phyloP scores from a whole-genome alignment of 805 yeast genomes.

The Candida palmyrensis region DNA sequence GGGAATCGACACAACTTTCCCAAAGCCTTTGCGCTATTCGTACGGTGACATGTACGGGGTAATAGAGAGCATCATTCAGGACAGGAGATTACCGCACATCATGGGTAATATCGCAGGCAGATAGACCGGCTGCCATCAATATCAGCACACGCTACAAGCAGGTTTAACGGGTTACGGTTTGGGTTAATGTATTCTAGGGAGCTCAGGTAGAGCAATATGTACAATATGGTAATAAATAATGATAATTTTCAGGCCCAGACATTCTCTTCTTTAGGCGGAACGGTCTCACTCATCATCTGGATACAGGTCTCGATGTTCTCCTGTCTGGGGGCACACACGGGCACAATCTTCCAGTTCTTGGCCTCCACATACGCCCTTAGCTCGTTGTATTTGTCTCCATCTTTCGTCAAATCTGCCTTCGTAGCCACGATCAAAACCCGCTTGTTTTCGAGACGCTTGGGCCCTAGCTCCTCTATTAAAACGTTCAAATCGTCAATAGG shows the following conservation, averaged over 20 bases:
- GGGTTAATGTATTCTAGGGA: too few relatives aligned
- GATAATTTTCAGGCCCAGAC: too few relatives aligned
- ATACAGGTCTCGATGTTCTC: conserved; percentile 73
- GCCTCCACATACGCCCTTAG: conserved; percentile 42
- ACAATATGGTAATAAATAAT: too few relatives aligned
- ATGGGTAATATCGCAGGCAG: too few relatives aligned
- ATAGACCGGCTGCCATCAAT: too few relatives aligned
- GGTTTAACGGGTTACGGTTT: too few relatives aligned
- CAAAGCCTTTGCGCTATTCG: conserved; percentile 30
- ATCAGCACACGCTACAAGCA: too few relatives aligned
- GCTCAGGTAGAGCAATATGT: too few relatives aligned
- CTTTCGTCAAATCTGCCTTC: conserved; percentile 76
- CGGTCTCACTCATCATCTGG: conserved; percentile 62
- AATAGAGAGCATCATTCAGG: too few relatives aligned
- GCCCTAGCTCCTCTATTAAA: conserved; percentile 68
- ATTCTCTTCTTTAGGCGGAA: too few relatives aligned
- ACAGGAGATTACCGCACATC: too few relatives aligned
- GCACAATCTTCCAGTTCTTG: conserved; percentile 64
- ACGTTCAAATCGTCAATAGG: conserved; percentile 64
- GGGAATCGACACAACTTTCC: conserved; percentile 38
- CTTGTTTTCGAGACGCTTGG: conserved; percentile 53
- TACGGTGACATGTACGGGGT: conserved; percentile 10
- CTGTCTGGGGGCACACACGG: conserved; percentile 73
- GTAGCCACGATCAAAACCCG: conserved; percentile 78
- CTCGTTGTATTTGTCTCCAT: conserved; percentile 41